Evolutionary conservation across 768 basidiomycete species (phyloP), one percentile per base, ranked within the genome.

Genomic region (Imleria badia): DNA sequence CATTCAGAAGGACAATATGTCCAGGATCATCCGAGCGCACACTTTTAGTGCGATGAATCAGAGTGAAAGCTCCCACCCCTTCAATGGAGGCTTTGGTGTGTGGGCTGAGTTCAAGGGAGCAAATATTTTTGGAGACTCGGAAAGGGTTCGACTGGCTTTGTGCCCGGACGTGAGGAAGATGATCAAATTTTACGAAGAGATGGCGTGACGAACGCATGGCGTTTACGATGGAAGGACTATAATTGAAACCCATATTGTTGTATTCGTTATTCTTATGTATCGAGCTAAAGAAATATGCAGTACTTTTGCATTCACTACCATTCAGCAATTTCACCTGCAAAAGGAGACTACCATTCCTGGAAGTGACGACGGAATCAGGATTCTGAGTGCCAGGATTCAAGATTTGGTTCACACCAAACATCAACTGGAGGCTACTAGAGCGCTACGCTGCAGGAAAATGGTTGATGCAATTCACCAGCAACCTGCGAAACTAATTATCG

Each of bases 101-200:
- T 88, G 86, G 87, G 65, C 85, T 31, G 84, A 85, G 66, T 68
- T 72, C 15, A 76, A 74, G 50, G 83, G 80, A 10, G 72, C 72
- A 38, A 67, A 71, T 41, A 69, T 87, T 15, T 72, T 86, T 22
- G 72, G 75, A 41, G 87, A 90, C 55, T 74, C 75, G 14, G 87
- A 89, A 68, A 80, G 86, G 52, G 78, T 88, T 15, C 72, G 87
- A 47, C 74, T 89, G 26, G 87, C 87, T 10, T 66, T 88, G 40
- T 89, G 87, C 63, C 87, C 87, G 6, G 79, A 79, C 52, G 75
- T 89, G 29, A 76, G 73, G 67, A 80, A 78, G 67, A 80, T 79
- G 34, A 77, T 85, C 23, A 74, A 73, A 48, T 83, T 84, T 60
- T 90, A 83, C 62, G 88, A 90, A 52, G 60, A 59, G 43, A 66